A percentile compares a stretch with the other conserved stretches of the same genome.
Evolutionary conservation across 2,329 filamentous ascomycete species (phyloP).

Genomic region (Aspergillus japonicus): DNA sequence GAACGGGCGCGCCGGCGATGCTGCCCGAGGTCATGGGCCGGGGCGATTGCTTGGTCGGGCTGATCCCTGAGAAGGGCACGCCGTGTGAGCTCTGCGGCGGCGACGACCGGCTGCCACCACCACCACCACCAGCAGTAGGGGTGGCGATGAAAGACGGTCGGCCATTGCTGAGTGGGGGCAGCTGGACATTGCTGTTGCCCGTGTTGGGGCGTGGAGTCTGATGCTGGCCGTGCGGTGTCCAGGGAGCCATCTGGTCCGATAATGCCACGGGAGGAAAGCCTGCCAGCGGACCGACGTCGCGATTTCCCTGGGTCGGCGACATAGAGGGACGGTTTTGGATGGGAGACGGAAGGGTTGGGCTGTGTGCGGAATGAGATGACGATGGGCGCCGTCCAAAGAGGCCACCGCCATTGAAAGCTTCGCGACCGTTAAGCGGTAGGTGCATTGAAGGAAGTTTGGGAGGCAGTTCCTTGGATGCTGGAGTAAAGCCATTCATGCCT

Average conservation of each 20-base stretch:
- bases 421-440: slow-evolving; percentile 27
- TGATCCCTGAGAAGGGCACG: slow-evolving; percentile 44
- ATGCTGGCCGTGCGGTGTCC: slow-evolving; percentile 35
- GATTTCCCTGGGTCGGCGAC: slow-evolving; percentile 51
- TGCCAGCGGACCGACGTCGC: slow-evolving; percentile 48
- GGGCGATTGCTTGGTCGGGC: slow-evolving; percentile 48
- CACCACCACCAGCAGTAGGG: slow-evolving; percentile 22
- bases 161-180: slow-evolving; percentile 31
- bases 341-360: slow-evolving; percentile 36
- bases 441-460: slow-evolving; percentile 32
- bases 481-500: slow-evolving; percentile 28
- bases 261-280: slow-evolving; percentile 39
- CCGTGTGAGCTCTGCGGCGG: slow-evolving; percentile 39
- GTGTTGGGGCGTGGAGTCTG: slow-evolving; percentile 32
- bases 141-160: slow-evolving; percentile 37
- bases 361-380: slow-evolving; percentile 42
- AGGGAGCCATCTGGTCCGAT: slow-evolving; percentile 30
- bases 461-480: slow-evolving; percentile 24
- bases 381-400: slow-evolving; percentile 42
- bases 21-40: slow-evolving; percentile 37
- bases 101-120: slow-evolving; percentile 31
- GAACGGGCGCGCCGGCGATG: slow-evolving; percentile 35
- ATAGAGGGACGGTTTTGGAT: slow-evolving; percentile 48
- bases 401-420: slow-evolving; percentile 19
- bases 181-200: slow-evolving; percentile 22